phyloP scores from a whole-genome alignment of 2,329 filamentous ascomycete genomes.

The Trichophyton equinum region DNA sequence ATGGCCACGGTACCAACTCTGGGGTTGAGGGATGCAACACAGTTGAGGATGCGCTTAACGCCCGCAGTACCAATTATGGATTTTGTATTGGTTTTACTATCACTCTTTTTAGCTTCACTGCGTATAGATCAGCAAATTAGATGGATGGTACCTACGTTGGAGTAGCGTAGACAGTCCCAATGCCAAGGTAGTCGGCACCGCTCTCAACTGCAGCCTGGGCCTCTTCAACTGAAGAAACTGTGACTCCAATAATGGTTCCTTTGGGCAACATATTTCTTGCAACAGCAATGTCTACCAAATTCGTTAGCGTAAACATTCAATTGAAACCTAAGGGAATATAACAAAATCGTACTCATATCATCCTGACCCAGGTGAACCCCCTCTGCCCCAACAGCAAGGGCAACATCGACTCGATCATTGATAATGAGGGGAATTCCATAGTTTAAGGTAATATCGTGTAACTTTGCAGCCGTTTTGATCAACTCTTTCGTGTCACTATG shows the following conservation, averaged over 20 bases:
- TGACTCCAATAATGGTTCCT: slow-evolving; percentile 76
- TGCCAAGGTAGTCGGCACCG: slow-evolving; percentile 82
- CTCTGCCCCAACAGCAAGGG: slow-evolving; percentile 71
- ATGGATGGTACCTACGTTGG: slow-evolving; percentile 47
- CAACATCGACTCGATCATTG: slow-evolving; percentile 87
- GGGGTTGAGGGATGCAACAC: slow-evolving; percentile 39
- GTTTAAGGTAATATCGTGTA: slow-evolving; percentile 58
- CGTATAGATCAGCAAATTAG: too few species aligned
- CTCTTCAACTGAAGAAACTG: slow-evolving; percentile 62
- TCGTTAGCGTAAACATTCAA: neutral
- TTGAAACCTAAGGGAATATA: neutral
- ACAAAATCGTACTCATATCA: slow-evolving; percentile 56
- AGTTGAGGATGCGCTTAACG: slow-evolving; percentile 51
- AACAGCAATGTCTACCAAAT: slow-evolving; percentile 41
- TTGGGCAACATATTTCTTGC: slow-evolving; percentile 63
- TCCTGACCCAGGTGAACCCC: slow-evolving; percentile 93
- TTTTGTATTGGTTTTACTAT: slow-evolving; percentile 75
- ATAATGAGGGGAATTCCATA: slow-evolving; percentile 70
- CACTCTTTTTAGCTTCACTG: slow-evolving; percentile 11
- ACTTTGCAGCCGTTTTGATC: slow-evolving; percentile 54
- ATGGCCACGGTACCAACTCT: slow-evolving; percentile 58
- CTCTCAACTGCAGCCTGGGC: slow-evolving; percentile 56
- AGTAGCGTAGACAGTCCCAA: slow-evolving; percentile 82
- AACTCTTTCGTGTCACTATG: slow-evolving; percentile 59
- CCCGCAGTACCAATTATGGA: slow-evolving; percentile 63